These are phyloP conservation scores for Chaetomium fimeti DNA, from an alignment of 495 filamentous ascomycete species.

Conservation along the genomic window DNA sequence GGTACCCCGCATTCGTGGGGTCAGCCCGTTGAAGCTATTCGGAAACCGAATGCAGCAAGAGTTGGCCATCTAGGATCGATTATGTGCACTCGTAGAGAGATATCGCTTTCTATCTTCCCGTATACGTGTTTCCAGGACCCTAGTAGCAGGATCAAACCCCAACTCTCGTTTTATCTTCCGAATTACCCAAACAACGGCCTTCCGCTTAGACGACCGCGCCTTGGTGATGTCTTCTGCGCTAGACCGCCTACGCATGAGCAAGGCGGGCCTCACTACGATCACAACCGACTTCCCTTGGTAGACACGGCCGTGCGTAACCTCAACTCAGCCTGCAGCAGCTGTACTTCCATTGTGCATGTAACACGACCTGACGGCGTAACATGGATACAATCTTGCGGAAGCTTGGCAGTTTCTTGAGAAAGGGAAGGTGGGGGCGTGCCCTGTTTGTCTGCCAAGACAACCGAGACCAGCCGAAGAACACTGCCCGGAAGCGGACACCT, in stretches of 20 bases:
- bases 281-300: too few species aligned
- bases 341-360: too few species aligned
- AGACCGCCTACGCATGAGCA: background rate
- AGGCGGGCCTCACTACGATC: background rate
- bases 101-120: background rate
- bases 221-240: background rate
- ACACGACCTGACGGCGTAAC: too few species aligned
- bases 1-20: slow-evolving; percentile 10
- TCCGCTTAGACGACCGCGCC: background rate
- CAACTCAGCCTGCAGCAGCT: too few species aligned
- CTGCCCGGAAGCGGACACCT: too few species aligned
- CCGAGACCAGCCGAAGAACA: too few species aligned
- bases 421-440: too few species aligned
- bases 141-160: background rate
- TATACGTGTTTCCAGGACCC: background rate
- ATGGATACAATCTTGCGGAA: too few species aligned
- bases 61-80: background rate
- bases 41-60: slow-evolving; percentile 3
- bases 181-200: background rate
- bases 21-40: slow-evolving; percentile 12
- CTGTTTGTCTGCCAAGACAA: too few species aligned
- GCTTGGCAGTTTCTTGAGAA: too few species aligned
- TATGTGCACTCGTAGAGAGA: background rate
- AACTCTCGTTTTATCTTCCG: background rate
- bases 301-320: too few species aligned